A percentile compares a stretch with the other conserved stretches of the same genome.
Conservation (phyloP, 805 yeast genomes). For the Candida broadrunensis region DNA sequence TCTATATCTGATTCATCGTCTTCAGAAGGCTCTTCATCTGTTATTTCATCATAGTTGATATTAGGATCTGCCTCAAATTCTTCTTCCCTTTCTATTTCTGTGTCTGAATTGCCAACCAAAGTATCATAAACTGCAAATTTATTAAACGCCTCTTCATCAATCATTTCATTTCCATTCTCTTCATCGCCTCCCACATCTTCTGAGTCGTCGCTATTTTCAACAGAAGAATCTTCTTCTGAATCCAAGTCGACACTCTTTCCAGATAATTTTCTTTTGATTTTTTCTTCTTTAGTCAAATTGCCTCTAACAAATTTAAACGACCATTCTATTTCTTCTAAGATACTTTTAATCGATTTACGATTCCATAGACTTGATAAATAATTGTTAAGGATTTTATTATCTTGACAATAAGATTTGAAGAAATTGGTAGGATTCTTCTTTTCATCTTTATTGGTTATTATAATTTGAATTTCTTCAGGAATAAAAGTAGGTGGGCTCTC, state of each 20-base stretch:
- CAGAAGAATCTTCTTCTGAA: slow-evolving; percentile 12
- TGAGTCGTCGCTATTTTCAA: slow-evolving; percentile 11
- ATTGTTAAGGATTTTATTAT: slow-evolving; percentile 39
- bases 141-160: slow-evolving; percentile 25
- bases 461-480: slow-evolving; percentile 19
- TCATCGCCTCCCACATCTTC: slow-evolving; percentile 20
- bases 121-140: slow-evolving; percentile 35
- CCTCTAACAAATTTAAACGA: slow-evolving; percentile 47
- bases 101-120: slow-evolving; percentile 43
- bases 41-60: slow-evolving; percentile 54
- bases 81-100: slow-evolving; percentile 27
- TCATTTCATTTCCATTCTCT: slow-evolving; percentile 12
- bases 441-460: slow-evolving; percentile 24
- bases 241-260: slow-evolving; percentile 11
- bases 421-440: slow-evolving; percentile 46
- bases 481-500: slow-evolving; percentile 34
- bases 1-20: slow-evolving; percentile 19
- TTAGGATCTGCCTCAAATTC: slow-evolving; percentile 29
- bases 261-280: slow-evolving; percentile 19
- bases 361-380: slow-evolving; percentile 49
- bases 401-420: slow-evolving; percentile 39
- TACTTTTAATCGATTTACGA: slow-evolving; percentile 33
- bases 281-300: slow-evolving; percentile 37
- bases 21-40: slow-evolving; percentile 62
- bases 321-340: slow-evolving; percentile 40